phyloP scores from a whole-genome alignment of 2,329 filamentous ascomycete species.

The Xylariaceae sp. region DNA sequence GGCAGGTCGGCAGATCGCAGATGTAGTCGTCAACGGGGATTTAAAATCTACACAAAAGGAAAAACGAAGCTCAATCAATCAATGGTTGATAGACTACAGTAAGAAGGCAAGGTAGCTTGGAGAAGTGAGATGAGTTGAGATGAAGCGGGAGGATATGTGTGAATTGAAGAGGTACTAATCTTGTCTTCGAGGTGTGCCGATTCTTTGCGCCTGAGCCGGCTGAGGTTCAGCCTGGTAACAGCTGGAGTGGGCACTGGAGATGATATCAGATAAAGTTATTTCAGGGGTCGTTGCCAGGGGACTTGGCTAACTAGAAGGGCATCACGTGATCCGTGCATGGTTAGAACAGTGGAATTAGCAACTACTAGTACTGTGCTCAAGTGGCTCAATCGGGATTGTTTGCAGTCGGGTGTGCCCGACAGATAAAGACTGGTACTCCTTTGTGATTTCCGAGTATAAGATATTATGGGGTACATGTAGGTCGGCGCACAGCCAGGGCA shows the following conservation, averaged over 20 bases:
- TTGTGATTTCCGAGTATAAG: too few species aligned
- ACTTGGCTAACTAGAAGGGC: not conserved
- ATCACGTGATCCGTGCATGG: too few species aligned
- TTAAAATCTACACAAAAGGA: conserved; percentile 3
- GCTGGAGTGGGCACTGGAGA: conserved; percentile 5
- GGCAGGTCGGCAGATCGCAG: conserved; percentile 7
- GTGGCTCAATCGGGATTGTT: too few species aligned
- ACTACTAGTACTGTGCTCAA: too few species aligned
- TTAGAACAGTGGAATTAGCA: too few species aligned
- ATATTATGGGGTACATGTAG: too few species aligned
- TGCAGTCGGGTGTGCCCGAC: too few species aligned
- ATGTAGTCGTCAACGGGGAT: conserved; percentile 9
- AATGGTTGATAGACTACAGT: too few species aligned
- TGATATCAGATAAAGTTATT: conserved; percentile 4
- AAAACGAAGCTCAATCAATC: conserved; percentile 7
- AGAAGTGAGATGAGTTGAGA: conserved; percentile 3
- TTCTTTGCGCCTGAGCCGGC: not conserved
- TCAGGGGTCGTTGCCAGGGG: not conserved
- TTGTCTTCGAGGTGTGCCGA: not conserved
- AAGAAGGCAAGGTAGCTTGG: not conserved
- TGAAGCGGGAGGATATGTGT: not conserved
- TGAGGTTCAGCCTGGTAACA: conserved; percentile 12
- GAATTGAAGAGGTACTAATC: not conserved
- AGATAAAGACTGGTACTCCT: too few species aligned
- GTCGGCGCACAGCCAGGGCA: too few species aligned